These are phyloP conservation scores for Hypomyces perniciosus DNA, from an alignment of 2,329 filamentous ascomycete genomes.

Conservation along the genomic window DNA sequence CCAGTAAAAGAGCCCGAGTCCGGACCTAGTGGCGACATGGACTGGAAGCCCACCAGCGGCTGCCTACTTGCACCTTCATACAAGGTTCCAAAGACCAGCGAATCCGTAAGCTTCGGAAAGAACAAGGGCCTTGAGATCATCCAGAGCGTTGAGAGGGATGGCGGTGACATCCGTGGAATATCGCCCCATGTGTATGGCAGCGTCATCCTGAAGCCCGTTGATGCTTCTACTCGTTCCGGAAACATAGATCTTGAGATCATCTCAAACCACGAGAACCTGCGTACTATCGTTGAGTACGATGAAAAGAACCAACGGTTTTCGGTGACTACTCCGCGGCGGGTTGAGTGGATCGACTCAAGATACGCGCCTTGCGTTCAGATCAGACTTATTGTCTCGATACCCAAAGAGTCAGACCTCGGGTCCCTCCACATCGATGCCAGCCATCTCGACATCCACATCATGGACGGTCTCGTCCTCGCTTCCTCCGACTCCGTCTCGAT, in stretches of 20 bases:
- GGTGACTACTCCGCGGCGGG: slow-evolving; percentile 32
- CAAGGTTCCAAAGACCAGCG: slow-evolving; percentile 13
- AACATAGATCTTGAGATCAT: slow-evolving; percentile 39
- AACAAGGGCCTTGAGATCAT: slow-evolving; percentile 33
- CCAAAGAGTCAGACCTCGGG: slow-evolving; percentile 33
- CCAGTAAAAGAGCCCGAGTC: slow-evolving; percentile 18
- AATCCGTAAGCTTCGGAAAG: slow-evolving; percentile 28
- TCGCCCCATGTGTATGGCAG: slow-evolving; percentile 38
- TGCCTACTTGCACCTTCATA: slow-evolving; percentile 22
- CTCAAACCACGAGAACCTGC: slow-evolving; percentile 39
- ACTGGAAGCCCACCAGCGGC: slow-evolving; percentile 21
- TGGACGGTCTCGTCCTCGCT: slow-evolving; percentile 34
- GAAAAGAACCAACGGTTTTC: slow-evolving; percentile 31
- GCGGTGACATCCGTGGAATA: slow-evolving; percentile 16
- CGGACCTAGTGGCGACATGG: slow-evolving; percentile 17
- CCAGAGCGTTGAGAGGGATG: slow-evolving; percentile 28
- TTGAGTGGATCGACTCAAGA: slow-evolving; percentile 26
- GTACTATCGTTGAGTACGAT: slow-evolving; percentile 28
- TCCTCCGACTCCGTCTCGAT: slow-evolving; percentile 26
- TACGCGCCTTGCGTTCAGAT: slow-evolving; percentile 42
- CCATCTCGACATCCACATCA: slow-evolving; percentile 36
- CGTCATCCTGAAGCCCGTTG: slow-evolving; percentile 37
- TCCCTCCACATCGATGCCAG: slow-evolving; percentile 30
- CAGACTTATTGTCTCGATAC: slow-evolving; percentile 41
- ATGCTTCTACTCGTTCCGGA: slow-evolving; percentile 25